A percentile compares a stretch with the other conserved stretches of the same genome.
These are phyloP conservation scores for Russula ochroleuca DNA, from an alignment of 768 basidiomycete genomes.

Conservation along the genomic window DNA sequence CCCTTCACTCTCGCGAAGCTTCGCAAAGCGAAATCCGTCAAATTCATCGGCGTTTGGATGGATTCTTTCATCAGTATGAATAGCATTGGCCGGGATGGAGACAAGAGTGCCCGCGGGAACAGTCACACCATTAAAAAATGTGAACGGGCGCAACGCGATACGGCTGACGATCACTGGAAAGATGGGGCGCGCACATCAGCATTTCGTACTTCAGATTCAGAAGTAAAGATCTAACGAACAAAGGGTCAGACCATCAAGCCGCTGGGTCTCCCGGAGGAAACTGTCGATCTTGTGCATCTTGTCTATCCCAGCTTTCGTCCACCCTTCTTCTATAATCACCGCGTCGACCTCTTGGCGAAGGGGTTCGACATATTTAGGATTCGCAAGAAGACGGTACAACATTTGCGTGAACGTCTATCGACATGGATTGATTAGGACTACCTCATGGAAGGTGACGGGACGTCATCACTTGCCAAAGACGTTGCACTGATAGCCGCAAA, in stretches of 20 bases:
- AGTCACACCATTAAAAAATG: too few species aligned
- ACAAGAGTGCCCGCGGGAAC: too few species aligned
- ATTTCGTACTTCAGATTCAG: too few species aligned
- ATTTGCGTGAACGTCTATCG: constrained; percentile 12
- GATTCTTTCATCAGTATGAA: too few species aligned
- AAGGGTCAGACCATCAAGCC: constrained; percentile 26
- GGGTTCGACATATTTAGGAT: constrained; percentile 29
- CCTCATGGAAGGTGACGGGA: too few species aligned
- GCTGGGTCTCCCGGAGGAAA: constrained; percentile 35
- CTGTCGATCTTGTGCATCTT: constrained; percentile 36
- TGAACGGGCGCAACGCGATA: constrained; percentile 28
- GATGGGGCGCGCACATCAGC: neutral
- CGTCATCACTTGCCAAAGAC: constrained; percentile 30
- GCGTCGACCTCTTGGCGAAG: constrained; percentile 29
- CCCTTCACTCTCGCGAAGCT: constrained; percentile 30
- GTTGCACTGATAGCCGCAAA: constrained; percentile 39
- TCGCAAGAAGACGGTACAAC: constrained; percentile 28
- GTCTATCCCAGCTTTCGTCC: constrained; percentile 11
- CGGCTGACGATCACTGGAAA: constrained; percentile 26
- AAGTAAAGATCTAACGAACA: neutral
- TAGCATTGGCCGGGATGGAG: too few species aligned
- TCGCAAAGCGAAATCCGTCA: constrained; percentile 41
- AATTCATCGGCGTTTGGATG: constrained; percentile 37
- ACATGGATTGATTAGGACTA: neutral
- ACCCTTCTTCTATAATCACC: constrained; percentile 16